These are phyloP conservation scores for Oryza brachyantha DNA, from an alignment of 176 grass and related monocot genomes.

Conservation along the genomic window DNA sequence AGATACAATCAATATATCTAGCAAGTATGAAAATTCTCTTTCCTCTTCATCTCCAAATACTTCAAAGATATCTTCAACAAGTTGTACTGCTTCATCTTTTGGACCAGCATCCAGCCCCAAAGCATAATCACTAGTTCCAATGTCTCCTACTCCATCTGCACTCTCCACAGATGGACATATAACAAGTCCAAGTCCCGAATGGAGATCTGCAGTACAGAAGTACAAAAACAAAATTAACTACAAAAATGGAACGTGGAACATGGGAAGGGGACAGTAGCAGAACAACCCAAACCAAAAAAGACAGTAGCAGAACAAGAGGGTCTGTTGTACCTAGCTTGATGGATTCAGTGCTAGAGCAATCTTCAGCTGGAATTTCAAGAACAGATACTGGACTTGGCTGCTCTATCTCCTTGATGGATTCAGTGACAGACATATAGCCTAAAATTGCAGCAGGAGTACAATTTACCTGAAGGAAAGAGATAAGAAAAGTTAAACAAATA, in stretches of 20 bases:
- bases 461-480: constrained; percentile 22
- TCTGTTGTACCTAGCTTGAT: constrained; percentile 25
- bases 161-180: constrained; percentile 16
- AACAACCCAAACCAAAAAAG: no score
- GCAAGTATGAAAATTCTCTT: constrained; percentile 79
- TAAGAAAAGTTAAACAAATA: not conserved
- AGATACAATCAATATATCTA: constrained; percentile 74
- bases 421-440: constrained; percentile 7
- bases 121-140: not conserved
- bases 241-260: not conserved
- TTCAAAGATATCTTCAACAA: constrained; percentile 48
- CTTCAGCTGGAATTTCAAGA: constrained; percentile 44
- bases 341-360: constrained; percentile 38
- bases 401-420: constrained; percentile 43
- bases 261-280: constrained; percentile 1
- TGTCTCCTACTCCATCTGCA: not conserved
- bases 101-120: not conserved
- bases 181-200: constrained; percentile 23
- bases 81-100: constrained; percentile 31
- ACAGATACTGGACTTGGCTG: constrained; percentile 67
- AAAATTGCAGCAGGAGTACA: constrained; percentile 10
- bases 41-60: constrained; percentile 81
- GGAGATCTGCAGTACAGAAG: constrained; percentile 42
- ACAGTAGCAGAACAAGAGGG: constrained; percentile 39
- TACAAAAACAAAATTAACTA: constrained; percentile 11